Evolutionary conservation across 202 grass and related monocot species (phyloP), one percentile per base, ranked within the genome.

Genomic region (Elaeis oleifera): DNA sequence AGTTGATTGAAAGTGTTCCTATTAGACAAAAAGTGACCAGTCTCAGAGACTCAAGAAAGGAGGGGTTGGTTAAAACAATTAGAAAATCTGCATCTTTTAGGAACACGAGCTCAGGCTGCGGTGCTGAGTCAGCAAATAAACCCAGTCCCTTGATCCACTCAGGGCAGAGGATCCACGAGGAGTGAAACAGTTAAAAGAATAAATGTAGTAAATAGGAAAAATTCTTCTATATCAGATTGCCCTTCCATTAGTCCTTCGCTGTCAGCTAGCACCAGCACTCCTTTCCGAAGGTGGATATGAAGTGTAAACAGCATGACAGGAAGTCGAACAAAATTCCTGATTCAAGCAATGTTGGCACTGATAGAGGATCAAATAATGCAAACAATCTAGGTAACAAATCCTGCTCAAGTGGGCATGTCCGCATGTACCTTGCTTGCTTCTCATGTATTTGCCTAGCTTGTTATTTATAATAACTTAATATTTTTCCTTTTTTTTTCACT

Each of bases 61-160:
- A 59, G n/a, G 67, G 53, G 11, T 5, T 67, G 14, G 54, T 79
- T 4, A 81, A 54, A 77, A 85, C 76, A 76, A 11, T 86, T 51
- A 60, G 52, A 53, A 84, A 84, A 67, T 79, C 79, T 78, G 52
- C 68, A 61, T 89, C 84, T 55, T 86, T 82, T 58, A 89, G 81
- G 74, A 65, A 16, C 0, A 66, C 76, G 14, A 72, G 44, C 64
- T 74, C 68, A 62, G 59, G 71, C 67, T 75, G 63, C 66, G 39
- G 27, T 65, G 13, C 53, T 31, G 54, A 59, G 23, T 70, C 84
- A 79, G 54, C 58, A 56, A 86, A 81, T 62, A 75, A 71, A 74
- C 72, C 17, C 78, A 89, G 28, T 31, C 67, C 32, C 56, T 56
- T 57, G 72, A 80, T 65, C 53, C 63, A 53, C 73, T 67, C 63